Evolutionary conservation across 1,139 yeast genomes (phyloP), one percentile per base, ranked within the genome.

Genomic region (Saccharomyces hybrid): DNA sequence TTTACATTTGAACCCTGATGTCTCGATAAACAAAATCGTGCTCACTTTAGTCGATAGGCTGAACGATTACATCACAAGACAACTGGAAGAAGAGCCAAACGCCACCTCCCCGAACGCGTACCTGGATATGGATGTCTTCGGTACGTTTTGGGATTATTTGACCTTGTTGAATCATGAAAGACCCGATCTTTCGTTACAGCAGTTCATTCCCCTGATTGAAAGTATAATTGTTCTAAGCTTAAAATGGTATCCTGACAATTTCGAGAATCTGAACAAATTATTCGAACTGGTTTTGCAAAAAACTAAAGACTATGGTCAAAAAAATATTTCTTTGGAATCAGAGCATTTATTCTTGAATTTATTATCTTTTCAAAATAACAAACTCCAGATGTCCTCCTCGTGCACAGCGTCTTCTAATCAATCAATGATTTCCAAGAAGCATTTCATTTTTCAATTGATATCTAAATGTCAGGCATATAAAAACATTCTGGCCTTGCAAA

Each of bases 21-120:
- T 89, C 25, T 79, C 83, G 53, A 78, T 86, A 57, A 81, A 84
- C 54, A 84, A 81, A 58, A 79, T 91, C 49, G 77, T 90, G 25
- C 71, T 81, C 25, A 80, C 91, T 0, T 75, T 93, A 64, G 82
- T 91, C 55, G 86, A 86, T 50, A 78, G 97, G 55, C 76, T 93
- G 56, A 79, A 88, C 4, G 83, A 80, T 34, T 88, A 77, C 64
- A 76, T 74, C 11, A 71, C 73, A 53, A 71, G 76, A 55, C 73
- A 62, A 71, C 73, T 55, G 64, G 71, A 55, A 38, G 58, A 56
- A 26, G 50, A 52, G 27, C 29, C 55, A 54, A 20, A 26, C 46
- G 20, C 53, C 42, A 23, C 50, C 28, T 26, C 53, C 47, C 20
- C 48, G 3, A 26, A 55, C 11, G 55, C 38, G n/a, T 32, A 32